Percentiles rank a stretch among this genome's conserved stretches.
Conservation (phyloP, 1,139 yeast genomes). For the Yamadazyma sp. region DNA sequence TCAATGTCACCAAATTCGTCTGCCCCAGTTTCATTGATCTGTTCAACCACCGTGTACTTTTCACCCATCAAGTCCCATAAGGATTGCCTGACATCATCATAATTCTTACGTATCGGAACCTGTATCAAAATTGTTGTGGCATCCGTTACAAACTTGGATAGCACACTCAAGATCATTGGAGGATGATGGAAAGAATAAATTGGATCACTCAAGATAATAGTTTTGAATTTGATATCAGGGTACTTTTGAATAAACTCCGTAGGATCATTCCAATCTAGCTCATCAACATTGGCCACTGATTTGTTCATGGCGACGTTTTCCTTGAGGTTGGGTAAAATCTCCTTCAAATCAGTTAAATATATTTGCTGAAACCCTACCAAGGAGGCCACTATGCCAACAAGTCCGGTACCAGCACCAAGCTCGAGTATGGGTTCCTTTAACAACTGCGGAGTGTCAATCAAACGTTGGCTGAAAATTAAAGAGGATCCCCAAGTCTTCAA, state of each 20-base stretch:
- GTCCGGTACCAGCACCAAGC: conserved; percentile 92
- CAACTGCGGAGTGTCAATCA: conserved; percentile 28
- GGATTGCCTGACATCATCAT: conserved; percentile 58
- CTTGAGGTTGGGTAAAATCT: conserved; percentile 66
- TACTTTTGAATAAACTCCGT: conserved; percentile 27
- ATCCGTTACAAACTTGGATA: conserved; percentile 33
- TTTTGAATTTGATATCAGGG: conserved; percentile 38
- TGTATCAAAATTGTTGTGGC: conserved; percentile 60
- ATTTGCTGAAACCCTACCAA: conserved; percentile 47
- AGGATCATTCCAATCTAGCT: conserved; percentile 79
- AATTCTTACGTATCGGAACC: conserved; percentile 70
- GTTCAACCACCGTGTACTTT: conserved; percentile 25
- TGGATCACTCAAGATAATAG: conserved; percentile 81
- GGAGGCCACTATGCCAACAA: conserved; percentile 72
- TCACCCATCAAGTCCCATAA: conserved; percentile 56
- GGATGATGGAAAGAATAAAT: conserved; percentile 86
- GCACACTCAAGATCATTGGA: conserved; percentile 60
- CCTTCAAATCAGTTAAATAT: conserved; percentile 73
- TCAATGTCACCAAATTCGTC: conserved; percentile 85
- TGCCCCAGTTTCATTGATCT: conserved; percentile 54
- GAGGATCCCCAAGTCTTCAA: conserved; percentile 97
- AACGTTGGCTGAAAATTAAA: conserved; percentile 59
- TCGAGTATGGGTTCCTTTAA: conserved; percentile 58
- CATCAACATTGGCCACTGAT: conserved; percentile 39
- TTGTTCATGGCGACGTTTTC: conserved; percentile 57